phyloP scores from a whole-genome alignment of 1,139 yeast genomes.

The Nakaseomyces kungkrabaensis region DNA sequence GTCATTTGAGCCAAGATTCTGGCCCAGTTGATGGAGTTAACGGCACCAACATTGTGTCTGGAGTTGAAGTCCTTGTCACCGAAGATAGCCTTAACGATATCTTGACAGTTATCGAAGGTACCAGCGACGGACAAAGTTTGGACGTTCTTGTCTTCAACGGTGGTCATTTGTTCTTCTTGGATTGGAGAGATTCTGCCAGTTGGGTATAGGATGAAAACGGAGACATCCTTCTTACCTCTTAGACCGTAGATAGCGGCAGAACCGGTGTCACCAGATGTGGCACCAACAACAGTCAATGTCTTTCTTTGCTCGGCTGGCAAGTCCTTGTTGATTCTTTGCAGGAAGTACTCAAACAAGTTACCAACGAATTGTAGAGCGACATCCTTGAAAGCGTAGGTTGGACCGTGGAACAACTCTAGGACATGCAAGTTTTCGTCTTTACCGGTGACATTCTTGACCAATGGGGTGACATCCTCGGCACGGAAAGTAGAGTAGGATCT shows the following conservation, averaged over 20 bases:
- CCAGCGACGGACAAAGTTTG: conserved; percentile 93
- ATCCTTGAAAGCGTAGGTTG: conserved; percentile 97
- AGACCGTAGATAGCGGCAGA: conserved; percentile 98
- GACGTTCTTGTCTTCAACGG: conserved; percentile 87
- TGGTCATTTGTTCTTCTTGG: conserved; percentile 98
- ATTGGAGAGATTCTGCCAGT: conserved; percentile 96
- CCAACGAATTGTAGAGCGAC: conserved; percentile 98
- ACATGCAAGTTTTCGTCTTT: conserved; percentile 53
- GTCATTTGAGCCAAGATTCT: conserved; percentile 96
- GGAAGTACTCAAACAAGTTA: conserved; percentile 84
- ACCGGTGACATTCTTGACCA: conserved; percentile 48
- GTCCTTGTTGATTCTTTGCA: conserved; percentile 62
- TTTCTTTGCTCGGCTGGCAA: conserved; percentile 57
- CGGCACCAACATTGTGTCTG: conserved; percentile 92
- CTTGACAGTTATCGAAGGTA: conserved; percentile 97
- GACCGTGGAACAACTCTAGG: conserved; percentile 94
- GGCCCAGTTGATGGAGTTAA: conserved; percentile 98
- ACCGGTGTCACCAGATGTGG: conserved; percentile 98
- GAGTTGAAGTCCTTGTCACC: conserved; percentile 81
- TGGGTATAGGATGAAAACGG: conserved; percentile 91
- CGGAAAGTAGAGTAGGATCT: conserved; percentile 87
- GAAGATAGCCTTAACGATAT: conserved; percentile 84
- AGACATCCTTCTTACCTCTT: conserved; percentile 91
- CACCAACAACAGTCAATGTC: conserved; percentile 91
- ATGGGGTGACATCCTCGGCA: conserved; percentile 75